phyloP scores from a whole-genome alignment of 371 early-diverging fungal species.

The Chytridiales sp. region DNA sequence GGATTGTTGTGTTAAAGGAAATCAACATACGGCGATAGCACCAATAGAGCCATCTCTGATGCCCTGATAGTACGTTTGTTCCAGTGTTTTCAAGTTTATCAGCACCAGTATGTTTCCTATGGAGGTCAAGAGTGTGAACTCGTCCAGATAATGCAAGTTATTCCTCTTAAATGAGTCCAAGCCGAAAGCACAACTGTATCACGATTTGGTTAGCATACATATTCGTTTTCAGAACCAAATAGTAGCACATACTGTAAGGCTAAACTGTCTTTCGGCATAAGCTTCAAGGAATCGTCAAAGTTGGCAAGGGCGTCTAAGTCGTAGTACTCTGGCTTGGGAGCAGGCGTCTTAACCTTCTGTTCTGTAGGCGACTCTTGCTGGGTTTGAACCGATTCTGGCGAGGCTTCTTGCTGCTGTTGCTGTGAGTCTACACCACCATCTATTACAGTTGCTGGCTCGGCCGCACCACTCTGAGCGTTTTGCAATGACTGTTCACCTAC shows the following conservation, averaged over 20 bases:
- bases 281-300: slow-evolving; percentile 15
- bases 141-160: slow-evolving; percentile 52
- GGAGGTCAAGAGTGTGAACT: slow-evolving; percentile 39
- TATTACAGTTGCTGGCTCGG: no score
- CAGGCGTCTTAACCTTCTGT: no score
- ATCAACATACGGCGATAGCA: slow-evolving; percentile 45
- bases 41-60: slow-evolving; percentile 50
- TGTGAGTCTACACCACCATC: no score
- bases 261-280: slow-evolving; percentile 17
- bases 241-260: slow-evolving; percentile 23
- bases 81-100: slow-evolving; percentile 40
- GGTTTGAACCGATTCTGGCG: no score
- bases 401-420: no score
- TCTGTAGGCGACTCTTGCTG: no score
- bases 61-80: slow-evolving; percentile 46
- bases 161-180: slow-evolving; percentile 49
- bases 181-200: slow-evolving; percentile 46
- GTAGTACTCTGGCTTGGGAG: no score
- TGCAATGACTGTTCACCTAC: no score
- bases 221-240: background rate
- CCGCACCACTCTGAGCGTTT: no score
- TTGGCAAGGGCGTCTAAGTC: slow-evolving; percentile 9
- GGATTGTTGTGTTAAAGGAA: background rate
- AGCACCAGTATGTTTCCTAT: slow-evolving; percentile 53
- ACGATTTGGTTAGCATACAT: background rate